Evolutionary conservation across 306 rosid genomes (phyloP), one percentile per base, ranked within the genome.

Genomic region (Vachellia collinsii): DNA sequence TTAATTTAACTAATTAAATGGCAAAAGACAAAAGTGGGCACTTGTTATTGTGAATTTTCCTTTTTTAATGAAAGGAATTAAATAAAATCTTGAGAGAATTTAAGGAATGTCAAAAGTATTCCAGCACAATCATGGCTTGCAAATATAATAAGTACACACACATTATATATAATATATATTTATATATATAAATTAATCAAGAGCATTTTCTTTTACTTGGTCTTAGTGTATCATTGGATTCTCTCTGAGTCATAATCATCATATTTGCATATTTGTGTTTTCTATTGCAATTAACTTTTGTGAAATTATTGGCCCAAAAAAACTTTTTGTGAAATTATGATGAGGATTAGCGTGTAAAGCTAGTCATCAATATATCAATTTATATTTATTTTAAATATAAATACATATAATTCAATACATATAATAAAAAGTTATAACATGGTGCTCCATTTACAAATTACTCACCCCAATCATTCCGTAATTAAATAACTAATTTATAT

Each of bases 221-320:
- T 38, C 34, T 29, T 13, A 3, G 51, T 3, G 47, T 65, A 13
- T 56, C 78, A 70, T 84, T 80, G 88, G 88, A 84, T 82, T 79
- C 90, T 69, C 48, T 79, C 11, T 54, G 29, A 22, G 83, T 80
- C 88, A 61, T 75, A 82, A 69, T 83, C 83, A 25, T 80, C 56
- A 22, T 66, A 39, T 69, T 64, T 64, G 22, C 7, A 14, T 14
- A 36, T 22, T 64, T 64, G 11, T 36, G 37, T 64, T 14, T 36
- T 37, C 44, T n/a, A n/a, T 3, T 41, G 38, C 70, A 6, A 14
- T 64, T 64, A 64, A 64, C 11, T 62, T 5, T 29, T 29, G 34
- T 29, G 34, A 29, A 29, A 29, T 29, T 29, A 29, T 29, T 29
- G 34, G 34, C 2, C 34, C 34, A 29, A 29, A 29, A 29, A 29